phyloP scores from a whole-genome alignment of 768 basidiomycete species.

The Pleurotus tuber-regium region DNA sequence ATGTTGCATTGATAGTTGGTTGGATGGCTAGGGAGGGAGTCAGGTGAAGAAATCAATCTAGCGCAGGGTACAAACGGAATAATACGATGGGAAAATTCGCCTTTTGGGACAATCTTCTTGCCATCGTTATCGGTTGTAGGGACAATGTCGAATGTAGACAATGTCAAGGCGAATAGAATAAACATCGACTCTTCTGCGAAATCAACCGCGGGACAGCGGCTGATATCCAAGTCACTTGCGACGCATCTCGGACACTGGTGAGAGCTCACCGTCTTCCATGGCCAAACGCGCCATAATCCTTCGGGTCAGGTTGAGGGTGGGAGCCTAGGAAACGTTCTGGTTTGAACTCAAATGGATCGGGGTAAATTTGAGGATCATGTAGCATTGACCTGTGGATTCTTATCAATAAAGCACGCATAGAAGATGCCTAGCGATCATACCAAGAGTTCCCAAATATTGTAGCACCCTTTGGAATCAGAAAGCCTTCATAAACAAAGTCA shows the following conservation, averaged over 20 bases:
- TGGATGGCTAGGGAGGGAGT: background rate
- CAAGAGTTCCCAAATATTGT: background rate
- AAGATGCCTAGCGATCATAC: background rate
- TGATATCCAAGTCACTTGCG: background rate
- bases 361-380: constrained; percentile 46
- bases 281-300: constrained; percentile 17
- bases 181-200: background rate
- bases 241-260: background rate
- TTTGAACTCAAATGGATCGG: constrained; percentile 47
- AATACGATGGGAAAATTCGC: background rate
- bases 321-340: constrained; percentile 40
- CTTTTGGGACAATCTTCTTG: background rate
- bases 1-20: no score
- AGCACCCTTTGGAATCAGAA: constrained; percentile 23
- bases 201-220: background rate
- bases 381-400: constrained; percentile 45
- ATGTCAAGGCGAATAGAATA: background rate
- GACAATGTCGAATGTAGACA: background rate
- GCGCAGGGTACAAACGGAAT: background rate
- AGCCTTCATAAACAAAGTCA: constrained; percentile 27
- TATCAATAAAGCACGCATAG: background rate
- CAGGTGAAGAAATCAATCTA: background rate
- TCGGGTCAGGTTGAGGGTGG: constrained; percentile 13
- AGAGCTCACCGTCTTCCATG: constrained; percentile 19
- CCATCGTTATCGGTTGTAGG: background rate